Evolutionary conservation across 805 yeast species (phyloP).

Genomic region (Kurtzmaniella cleridarum): DNA sequence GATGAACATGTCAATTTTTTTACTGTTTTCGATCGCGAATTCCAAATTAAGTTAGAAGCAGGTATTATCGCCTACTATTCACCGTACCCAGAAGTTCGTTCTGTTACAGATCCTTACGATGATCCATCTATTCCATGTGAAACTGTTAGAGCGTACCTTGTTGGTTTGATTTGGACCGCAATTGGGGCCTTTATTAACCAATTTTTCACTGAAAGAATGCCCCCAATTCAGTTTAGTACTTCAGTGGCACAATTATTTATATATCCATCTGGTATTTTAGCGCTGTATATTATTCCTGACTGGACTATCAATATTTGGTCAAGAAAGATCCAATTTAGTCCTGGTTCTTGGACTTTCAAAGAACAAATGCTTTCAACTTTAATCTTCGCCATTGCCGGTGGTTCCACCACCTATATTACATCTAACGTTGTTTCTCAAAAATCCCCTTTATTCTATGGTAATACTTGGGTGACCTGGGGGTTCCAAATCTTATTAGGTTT

Average conservation of each 20-base stretch:
- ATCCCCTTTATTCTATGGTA: constrained; percentile 20
- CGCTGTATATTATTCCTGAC: constrained; percentile 41
- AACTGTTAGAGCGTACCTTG: constrained; percentile 51
- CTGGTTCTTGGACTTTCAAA: constrained; percentile 60
- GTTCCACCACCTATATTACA: constrained; percentile 15
- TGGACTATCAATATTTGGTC: constrained; percentile 14
- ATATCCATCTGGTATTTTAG: constrained; percentile 37
- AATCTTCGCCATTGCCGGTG: constrained; percentile 29
- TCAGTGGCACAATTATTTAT: constrained; percentile 43
- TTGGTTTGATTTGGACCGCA: constrained; percentile 47
- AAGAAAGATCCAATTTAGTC: constrained; percentile 25
- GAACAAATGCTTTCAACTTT: constrained; percentile 63
- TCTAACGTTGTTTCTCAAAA: constrained; percentile 18
- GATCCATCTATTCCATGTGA: constrained; percentile 45
- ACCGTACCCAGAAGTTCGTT: constrained; percentile 64
- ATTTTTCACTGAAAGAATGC: constrained; percentile 52
- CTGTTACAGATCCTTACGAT: constrained; percentile 56
- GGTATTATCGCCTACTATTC: constrained; percentile 39
- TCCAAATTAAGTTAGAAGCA: constrained; percentile 38
- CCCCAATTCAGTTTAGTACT: constrained; percentile 40
- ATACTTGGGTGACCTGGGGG: constrained; percentile 18
- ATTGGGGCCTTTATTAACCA: constrained; percentile 52
- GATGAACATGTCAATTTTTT: background rate
- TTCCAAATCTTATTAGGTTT: constrained; percentile 20
- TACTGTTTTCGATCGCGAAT: constrained; percentile 18